Evolutionary conservation across 805 yeast genomes (phyloP).

Genomic region (Saccharomycopsis sp.): DNA sequence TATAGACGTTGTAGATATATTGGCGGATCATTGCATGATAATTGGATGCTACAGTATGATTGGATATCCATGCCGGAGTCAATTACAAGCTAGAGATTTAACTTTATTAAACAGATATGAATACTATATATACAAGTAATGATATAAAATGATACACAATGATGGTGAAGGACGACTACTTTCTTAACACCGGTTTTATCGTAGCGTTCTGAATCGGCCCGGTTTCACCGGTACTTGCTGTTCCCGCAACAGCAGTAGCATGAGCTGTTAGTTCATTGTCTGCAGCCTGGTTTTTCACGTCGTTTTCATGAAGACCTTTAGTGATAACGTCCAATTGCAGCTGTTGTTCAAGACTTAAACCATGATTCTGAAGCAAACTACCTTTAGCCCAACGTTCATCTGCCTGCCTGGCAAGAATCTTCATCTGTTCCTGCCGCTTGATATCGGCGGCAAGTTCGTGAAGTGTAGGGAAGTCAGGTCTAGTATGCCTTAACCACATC

Average conservation of each 20-base stretch:
- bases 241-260: slow-evolving; percentile 5
- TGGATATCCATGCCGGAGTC: too few relatives aligned
- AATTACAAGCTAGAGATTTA: too few relatives aligned
- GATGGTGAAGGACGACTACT: not conserved
- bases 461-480: slow-evolving; percentile 54
- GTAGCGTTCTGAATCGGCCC: not conserved
- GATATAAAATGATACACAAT: not conserved
- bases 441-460: slow-evolving; percentile 56
- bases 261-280: slow-evolving; percentile 15
- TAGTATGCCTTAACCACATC: slow-evolving; percentile 69
- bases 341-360: slow-evolving; percentile 13
- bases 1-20: too few relatives aligned
- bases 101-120: not conserved
- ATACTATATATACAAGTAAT: too few relatives aligned
- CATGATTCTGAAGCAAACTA: slow-evolving; percentile 16
- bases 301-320: slow-evolving; percentile 5
- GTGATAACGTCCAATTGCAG: slow-evolving; percentile 10
- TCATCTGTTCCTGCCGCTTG: slow-evolving; percentile 46
- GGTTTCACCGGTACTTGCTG: not conserved
- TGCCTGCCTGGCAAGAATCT: slow-evolving; percentile 27
- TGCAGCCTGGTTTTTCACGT: not conserved
- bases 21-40: too few relatives aligned
- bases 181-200: not conserved
- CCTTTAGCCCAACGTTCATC: slow-evolving; percentile 27
- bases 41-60: too few relatives aligned